These are phyloP conservation scores for Penicillium capsulatum DNA, from an alignment of 2,329 filamentous ascomycete genomes.

Conservation along the genomic window DNA sequence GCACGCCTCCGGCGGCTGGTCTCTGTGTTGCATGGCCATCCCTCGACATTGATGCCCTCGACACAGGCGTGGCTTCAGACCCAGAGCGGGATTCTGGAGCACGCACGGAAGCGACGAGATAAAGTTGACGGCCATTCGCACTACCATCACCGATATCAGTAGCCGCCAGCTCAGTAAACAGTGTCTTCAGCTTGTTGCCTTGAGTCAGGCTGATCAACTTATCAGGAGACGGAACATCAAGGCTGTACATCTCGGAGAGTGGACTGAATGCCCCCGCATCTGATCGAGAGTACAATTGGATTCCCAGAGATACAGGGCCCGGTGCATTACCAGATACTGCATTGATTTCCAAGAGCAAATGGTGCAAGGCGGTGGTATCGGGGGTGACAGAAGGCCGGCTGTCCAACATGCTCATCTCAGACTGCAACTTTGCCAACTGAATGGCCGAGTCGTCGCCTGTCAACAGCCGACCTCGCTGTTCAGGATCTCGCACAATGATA, in stretches of 20 bases:
- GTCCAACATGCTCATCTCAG: conserved; percentile 90
- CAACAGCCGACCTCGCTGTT: conserved; percentile 74
- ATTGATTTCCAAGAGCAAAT: conserved; percentile 81
- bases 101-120: conserved; percentile 76
- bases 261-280: conserved; percentile 60
- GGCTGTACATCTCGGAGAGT: conserved; percentile 76
- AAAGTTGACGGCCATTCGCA: conserved; percentile 67
- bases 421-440: conserved; percentile 84
- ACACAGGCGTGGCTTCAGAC: conserved; percentile 18
- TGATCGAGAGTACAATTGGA: conserved; percentile 72
- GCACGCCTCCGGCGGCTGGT: conserved; percentile 23
- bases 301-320: conserved; percentile 69
- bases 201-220: conserved; percentile 62
- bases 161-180: conserved; percentile 81
- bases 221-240: conserved; percentile 72
- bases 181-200: conserved; percentile 68
- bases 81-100: conserved; percentile 50
- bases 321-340: conserved; percentile 71
- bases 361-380: conserved; percentile 67
- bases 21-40: conserved; percentile 31
- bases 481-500: conserved; percentile 88
- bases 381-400: conserved; percentile 66
- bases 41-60: conserved; percentile 33
- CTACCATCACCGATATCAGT: conserved; percentile 64
- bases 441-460: conserved; percentile 92